Base-by-base conservation (phyloP, 1,139 yeast genomes). In the Yamadazyma dushanensis region DNA sequence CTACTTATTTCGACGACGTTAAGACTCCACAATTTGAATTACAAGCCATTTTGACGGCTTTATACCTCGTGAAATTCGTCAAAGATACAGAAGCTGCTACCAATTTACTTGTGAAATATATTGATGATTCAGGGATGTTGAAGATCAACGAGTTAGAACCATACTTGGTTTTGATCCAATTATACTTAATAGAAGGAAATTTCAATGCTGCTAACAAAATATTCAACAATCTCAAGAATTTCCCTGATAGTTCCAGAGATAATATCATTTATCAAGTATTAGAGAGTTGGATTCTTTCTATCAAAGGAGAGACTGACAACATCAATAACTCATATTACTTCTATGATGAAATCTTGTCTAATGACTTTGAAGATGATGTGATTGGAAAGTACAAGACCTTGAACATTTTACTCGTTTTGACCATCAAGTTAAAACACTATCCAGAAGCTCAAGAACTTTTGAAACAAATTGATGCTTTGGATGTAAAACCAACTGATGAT, bases 251-350 rank as follows among this genome's bases (percentile, higher is more conserved):
- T 61, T 71, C 85, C 16, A 76, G 80, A 52, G 94, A 84, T 56
- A 77, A 74, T 48, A 76, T 83, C 35, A 73, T 82, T 33, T 82
- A 73, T 57, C 84, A 81, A 50, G 69, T 83, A 11, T 71, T 83
- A 36, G 92, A 84, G 53, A 74, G 85, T 13, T 80, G 86, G 80
- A 65, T 79, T 15, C 67, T 72, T 39, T 60, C 83, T 34, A 57
- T 70, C 24, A 66, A 64, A 47, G 85, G 83, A 32, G 81, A 78
- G 37, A 71, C 78, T 17, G 75, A 72, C 40, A 65, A 72, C 45
- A 73, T 79, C 44, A 82, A 74, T 56, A 77, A 78, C 45, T 69
- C 85, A 2, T 79, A 73, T 60, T 84, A 81, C 57, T 83, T 84
- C 49, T 84, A 76, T 57, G 92, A 84, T 56, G 94, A 84, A 59